Evolutionary conservation across 768 basidiomycete genomes (phyloP), one percentile per base, ranked within the genome.

Genomic region (Ramaria sp.): DNA sequence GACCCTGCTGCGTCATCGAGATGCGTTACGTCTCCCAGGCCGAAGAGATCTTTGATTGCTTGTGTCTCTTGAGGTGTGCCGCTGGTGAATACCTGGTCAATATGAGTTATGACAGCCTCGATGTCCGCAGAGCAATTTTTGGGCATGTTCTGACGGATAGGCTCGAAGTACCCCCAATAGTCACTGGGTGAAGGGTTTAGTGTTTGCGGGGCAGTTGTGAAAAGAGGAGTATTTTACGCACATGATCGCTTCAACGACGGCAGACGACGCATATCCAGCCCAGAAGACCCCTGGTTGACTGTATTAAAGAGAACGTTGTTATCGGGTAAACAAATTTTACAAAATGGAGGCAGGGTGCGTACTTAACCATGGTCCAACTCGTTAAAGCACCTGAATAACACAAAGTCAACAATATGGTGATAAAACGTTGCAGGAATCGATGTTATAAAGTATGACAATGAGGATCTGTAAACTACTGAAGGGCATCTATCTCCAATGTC

Each of bases 141-240:
- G 10, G 58, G 57, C 51, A 59, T 54, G 41, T 59, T 50, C 59
- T 77, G 70, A 15, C 78, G 78, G 59, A 84, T 77, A 12, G 84
- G 84, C 56, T 85, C 83, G 64, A 83, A 86, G 61, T 86, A 88
- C 58, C 70, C 71, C 82, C 82, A 85, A 62, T 78, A 83, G 63
- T 83, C 72, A 15, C 77, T 51, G 39, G 30, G 42, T 20, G 20
- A 27, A 12, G 16, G 27, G 27, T 15, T 18, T 42, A 20, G 18
- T 32, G 32, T 25, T 22, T 18, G 5, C n/a, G n/a, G 18, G 24
- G 15, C 6, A 18, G 28, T 16, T 32, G 25, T 2, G 27, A 45
- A 5, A 16, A 5, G 13, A 24, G 7, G 2, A 15, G 13, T 3
- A 4, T 8, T 8, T 8, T 9, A 34, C 50, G 7, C 36, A 57